Percentiles rank a stretch among this genome's conserved stretches.
Conservation (phyloP, 164 flowering plant species). For the Vitis rotundifolia region DNA sequence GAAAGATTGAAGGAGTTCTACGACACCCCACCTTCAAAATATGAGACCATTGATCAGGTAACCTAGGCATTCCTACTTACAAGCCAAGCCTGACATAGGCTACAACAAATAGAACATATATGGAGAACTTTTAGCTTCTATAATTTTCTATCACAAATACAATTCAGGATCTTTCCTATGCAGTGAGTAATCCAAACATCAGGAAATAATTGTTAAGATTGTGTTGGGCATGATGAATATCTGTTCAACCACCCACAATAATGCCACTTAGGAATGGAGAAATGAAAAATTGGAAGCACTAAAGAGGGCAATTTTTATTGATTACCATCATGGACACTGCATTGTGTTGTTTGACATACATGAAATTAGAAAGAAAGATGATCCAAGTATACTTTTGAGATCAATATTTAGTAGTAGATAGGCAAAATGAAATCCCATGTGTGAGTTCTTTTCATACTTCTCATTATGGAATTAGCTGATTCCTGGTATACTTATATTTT, state of each 20-base stretch:
- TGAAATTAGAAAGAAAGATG: no score
- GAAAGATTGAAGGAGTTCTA: slow-evolving; percentile 68
- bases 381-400: no score
- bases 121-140: background rate
- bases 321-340: no score
- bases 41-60: slow-evolving; percentile 88
- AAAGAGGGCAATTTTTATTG: no score
- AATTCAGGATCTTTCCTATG: no score
- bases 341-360: no score
- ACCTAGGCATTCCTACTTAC: background rate
- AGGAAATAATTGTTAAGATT: no score
- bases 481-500: background rate
- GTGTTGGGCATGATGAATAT: no score
- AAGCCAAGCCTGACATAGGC: background rate
- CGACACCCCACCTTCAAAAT: slow-evolving; percentile 73
- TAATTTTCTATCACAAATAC: background rate
- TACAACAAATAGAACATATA: background rate
- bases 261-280: no score
- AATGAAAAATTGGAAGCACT: no score
- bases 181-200: no score
- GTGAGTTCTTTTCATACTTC: background rate
- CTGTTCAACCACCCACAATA: no score
- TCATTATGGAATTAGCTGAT: background rate
- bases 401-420: background rate
- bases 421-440: background rate